A percentile compares a stretch with the other conserved stretches of the same genome.
These are phyloP conservation scores for Zymoseptoria passerinii DNA, from an alignment of 2,329 filamentous ascomycete species.

Conservation along the genomic window DNA sequence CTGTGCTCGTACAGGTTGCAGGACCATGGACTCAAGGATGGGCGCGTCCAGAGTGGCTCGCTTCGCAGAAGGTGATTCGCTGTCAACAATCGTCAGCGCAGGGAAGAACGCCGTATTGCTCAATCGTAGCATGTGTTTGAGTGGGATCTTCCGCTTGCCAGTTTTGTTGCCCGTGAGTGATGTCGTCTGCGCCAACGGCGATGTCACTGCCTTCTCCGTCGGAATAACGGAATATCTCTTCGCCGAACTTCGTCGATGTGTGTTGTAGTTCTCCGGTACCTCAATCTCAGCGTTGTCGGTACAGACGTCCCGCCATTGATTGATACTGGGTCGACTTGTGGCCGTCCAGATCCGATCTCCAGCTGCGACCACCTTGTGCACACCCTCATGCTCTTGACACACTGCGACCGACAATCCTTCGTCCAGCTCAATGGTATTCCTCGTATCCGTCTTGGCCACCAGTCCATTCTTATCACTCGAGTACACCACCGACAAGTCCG, in stretches of 20 bases:
- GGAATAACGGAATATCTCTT: conserved; percentile 30
- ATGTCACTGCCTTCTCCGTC: conserved; percentile 20
- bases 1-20: conserved; percentile 34
- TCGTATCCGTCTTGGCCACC: conserved; percentile 91
- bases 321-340: conserved; percentile 83
- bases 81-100: conserved; percentile 36
- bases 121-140: conserved; percentile 69
- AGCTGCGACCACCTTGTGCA: conserved; percentile 55
- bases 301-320: conserved; percentile 82
- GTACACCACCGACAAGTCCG: conserved; percentile 81
- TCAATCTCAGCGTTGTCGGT: conserved; percentile 63
- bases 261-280: conserved; percentile 39
- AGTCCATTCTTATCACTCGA: conserved; percentile 86
- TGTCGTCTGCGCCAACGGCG: conserved; percentile 16
- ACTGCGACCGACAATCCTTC: conserved; percentile 86
- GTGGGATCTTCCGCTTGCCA: conserved; percentile 59
- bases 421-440: conserved; percentile 67
- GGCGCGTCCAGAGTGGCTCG: conserved; percentile 46
- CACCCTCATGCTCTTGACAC: conserved; percentile 81
- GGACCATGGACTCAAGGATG: conserved; percentile 19
- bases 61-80: conserved; percentile 36
- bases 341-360: conserved; percentile 82
- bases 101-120: conserved; percentile 79
- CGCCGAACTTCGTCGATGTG: conserved; percentile 48
- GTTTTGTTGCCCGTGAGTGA: conserved; percentile 1